phyloP scores from a whole-genome alignment of 768 basidiomycete genomes.

The Calvatia gigantea region DNA sequence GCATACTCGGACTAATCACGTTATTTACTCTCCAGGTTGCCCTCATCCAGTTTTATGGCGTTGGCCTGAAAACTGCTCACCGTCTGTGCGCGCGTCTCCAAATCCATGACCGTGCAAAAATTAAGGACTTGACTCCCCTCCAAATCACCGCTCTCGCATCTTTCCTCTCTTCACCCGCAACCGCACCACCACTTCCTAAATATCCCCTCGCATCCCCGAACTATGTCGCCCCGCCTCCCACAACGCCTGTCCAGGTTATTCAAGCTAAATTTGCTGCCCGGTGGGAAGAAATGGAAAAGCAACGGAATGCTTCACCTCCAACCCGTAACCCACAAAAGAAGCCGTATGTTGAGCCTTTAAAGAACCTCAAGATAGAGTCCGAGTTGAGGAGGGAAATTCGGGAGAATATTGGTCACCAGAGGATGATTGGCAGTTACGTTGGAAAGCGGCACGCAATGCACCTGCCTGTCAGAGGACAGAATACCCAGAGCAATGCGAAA shows the following conservation, averaged over 20 bases:
- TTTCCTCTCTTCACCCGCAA: slow-evolving; percentile 87
- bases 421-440: slow-evolving; percentile 92
- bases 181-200: slow-evolving; percentile 61
- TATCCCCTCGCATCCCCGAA: slow-evolving; percentile 60
- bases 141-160: slow-evolving; percentile 93
- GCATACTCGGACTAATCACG: neutral
- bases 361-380: slow-evolving; percentile 79
- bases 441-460: slow-evolving; percentile 93
- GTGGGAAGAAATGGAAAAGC: slow-evolving; percentile 21
- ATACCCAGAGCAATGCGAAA: slow-evolving; percentile 85
- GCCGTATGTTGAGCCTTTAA: slow-evolving; percentile 54
- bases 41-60: slow-evolving; percentile 86
- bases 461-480: slow-evolving; percentile 92
- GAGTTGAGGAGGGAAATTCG: slow-evolving; percentile 79
- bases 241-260: slow-evolving; percentile 33
- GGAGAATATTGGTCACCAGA: slow-evolving; percentile 90
- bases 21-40: slow-evolving; percentile 58
- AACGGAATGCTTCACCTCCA: slow-evolving; percentile 26
- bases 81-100: slow-evolving; percentile 89
- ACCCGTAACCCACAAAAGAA: slow-evolving; percentile 18
- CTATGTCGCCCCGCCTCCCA: slow-evolving; percentile 48
- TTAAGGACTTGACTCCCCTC: slow-evolving; percentile 76
- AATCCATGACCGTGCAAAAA: slow-evolving; percentile 82
- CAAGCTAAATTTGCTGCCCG: slow-evolving; percentile 35
- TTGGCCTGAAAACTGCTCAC: slow-evolving; percentile 71